These are phyloP conservation scores for Tylopilus balloui DNA, from an alignment of 768 basidiomycete genomes.

Conservation along the genomic window DNA sequence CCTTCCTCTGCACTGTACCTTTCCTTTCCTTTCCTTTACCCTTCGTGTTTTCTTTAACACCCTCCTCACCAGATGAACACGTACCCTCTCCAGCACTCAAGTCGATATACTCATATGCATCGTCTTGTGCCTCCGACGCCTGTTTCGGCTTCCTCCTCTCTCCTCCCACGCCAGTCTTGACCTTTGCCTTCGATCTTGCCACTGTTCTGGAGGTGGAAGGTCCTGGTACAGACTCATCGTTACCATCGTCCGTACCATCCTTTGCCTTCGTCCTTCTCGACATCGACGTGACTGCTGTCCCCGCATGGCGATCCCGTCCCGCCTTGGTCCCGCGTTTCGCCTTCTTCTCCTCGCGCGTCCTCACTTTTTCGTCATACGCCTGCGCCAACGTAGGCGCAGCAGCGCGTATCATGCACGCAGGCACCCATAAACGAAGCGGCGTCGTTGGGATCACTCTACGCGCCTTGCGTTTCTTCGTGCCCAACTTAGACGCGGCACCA, in stretches of 20 bases:
- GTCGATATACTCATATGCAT: slow-evolving; percentile 25
- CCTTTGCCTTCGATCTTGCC: slow-evolving; percentile 5
- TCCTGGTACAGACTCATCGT: not conserved
- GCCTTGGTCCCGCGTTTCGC: slow-evolving; percentile 22
- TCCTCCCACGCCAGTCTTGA: slow-evolving; percentile 4
- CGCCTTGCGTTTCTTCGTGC: slow-evolving; percentile 21
- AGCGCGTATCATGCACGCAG: slow-evolving; percentile 68
- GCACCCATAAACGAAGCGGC: slow-evolving; percentile 73
- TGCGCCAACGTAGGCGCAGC: slow-evolving; percentile 64
- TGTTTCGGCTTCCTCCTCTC: slow-evolving; percentile 22
- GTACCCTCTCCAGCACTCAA: slow-evolving; percentile 23
- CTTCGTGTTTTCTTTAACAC: not conserved
- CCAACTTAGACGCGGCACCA: slow-evolving; percentile 15
- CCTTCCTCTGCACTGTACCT: not conserved
- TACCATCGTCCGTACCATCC: not conserved
- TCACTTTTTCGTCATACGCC: slow-evolving; percentile 55
- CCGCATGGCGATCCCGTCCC: slow-evolving; percentile 1
- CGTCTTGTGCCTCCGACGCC: slow-evolving; percentile 23
- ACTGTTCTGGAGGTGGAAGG: slow-evolving; percentile 5
- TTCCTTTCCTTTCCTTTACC: slow-evolving; percentile 9
- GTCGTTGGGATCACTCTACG: slow-evolving; percentile 40
- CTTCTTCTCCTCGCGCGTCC: slow-evolving; percentile 45
- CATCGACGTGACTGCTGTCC: not conserved
- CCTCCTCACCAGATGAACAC: slow-evolving; percentile 16
- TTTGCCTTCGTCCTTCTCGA: slow-evolving; percentile 2